Base-by-base conservation (phyloP, 352 stramenopile genomes). In the Peronosclerospora sorghi region DNA sequence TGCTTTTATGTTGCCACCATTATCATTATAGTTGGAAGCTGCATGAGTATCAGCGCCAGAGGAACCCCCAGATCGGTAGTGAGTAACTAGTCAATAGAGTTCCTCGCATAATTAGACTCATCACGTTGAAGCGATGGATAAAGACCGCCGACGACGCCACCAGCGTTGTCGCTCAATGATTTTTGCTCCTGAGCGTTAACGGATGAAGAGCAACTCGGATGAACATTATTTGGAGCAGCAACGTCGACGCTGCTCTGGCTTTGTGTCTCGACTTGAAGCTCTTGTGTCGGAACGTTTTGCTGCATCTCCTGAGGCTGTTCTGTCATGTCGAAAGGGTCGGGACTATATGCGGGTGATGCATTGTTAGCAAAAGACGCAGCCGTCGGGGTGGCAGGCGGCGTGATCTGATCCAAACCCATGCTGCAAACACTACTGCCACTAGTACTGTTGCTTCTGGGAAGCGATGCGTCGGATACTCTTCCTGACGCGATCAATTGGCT, bases 31-130 rank as follows among this genome's bases (percentile, higher is more conserved):
- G 8, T 27, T 44, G 8, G 50, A 57, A 3, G 39, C 18, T n/a
- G 41, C 37, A 18, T 37, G 23, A 0, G 51, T 43, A 13, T 53
- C 53, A 8, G 46, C 45, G 7, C 61, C 45, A 4, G 40, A 18
- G 26, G 62, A 46, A 23, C 68, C 56, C n/a, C 57, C 63, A 21
- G 58, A 48, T 1, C 56, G 45, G 30, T 57, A 53, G 4, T 53
- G 48, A 54, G 35, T n/a, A 62, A 43, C 21, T 59, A 41, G 8
- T 53, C 48, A 35, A 39, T 35, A 5, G 45, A 54, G n/a, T 45
- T 58, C 15, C 43, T 62, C 5, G 39, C 48, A 21, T 44, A 41
- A 19, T 42, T 50, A 32, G 42, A 47, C 10, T 62, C 52, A 15
- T 65, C 48, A 8, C 28, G 23, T 19, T 32, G 19, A 12, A 41